Percentiles rank a stretch among this genome's conserved stretches.
phyloP scores from a whole-genome alignment of 495 filamentous ascomycete genomes.

The Penicillium canescens region DNA sequence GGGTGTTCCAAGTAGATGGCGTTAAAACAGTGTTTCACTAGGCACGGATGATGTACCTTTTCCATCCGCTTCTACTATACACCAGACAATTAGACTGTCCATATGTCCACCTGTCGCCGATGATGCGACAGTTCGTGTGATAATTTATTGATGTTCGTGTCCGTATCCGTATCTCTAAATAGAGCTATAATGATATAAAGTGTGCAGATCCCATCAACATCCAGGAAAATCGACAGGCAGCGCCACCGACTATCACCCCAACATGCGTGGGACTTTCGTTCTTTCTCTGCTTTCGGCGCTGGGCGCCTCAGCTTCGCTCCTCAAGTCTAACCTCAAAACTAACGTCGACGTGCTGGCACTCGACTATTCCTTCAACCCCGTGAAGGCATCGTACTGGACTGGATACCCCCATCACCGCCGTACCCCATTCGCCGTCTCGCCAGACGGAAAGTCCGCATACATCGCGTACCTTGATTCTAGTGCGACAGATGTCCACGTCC shows the following conservation, averaged over 20 bases:
- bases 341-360: slow-evolving; percentile 45
- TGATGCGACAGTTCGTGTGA: neutral
- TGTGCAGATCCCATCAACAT: slow-evolving; percentile 10
- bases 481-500: slow-evolving; percentile 49
- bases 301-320: slow-evolving; percentile 24
- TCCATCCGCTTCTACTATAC: slow-evolving; percentile 5
- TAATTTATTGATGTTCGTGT: too few relatives aligned
- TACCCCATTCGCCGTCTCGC: slow-evolving; percentile 53
- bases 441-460: slow-evolving; percentile 52
- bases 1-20: slow-evolving; percentile 3
- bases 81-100: slow-evolving; percentile 3
- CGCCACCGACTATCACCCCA: slow-evolving; percentile 13
- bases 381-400: slow-evolving; percentile 55
- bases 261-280: slow-evolving; percentile 29
- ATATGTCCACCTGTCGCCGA: neutral
- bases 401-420: slow-evolving; percentile 52
- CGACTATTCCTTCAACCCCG: slow-evolving; percentile 44
- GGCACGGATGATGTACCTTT: slow-evolving; percentile 8
- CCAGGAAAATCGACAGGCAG: slow-evolving; percentile 3
- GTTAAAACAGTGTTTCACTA: slow-evolving; percentile 13
- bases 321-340: slow-evolving; percentile 35
- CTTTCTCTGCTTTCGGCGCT: slow-evolving; percentile 34
- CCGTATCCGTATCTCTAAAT: too few relatives aligned
- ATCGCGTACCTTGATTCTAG: slow-evolving; percentile 51
- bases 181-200: slow-evolving; percentile 2